These are phyloP conservation scores for Lichenothelia convexa DNA, from an alignment of 495 filamentous ascomycete genomes.

Conservation along the genomic window DNA sequence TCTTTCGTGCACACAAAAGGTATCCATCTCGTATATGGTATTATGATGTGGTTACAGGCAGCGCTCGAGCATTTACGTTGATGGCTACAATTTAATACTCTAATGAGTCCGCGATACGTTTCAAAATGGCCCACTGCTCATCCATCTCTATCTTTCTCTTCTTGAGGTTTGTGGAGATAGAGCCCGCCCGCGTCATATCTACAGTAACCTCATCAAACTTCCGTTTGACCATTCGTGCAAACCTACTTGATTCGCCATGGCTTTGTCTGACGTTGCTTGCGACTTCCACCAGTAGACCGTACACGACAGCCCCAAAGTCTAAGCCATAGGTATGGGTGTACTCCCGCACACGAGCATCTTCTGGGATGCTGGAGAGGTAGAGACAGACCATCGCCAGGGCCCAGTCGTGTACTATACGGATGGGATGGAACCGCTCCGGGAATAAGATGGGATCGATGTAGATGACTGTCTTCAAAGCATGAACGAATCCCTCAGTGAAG, in stretches of 20 bases:
- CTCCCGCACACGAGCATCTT: constrained; percentile 2
- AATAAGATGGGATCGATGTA: constrained; percentile 17
- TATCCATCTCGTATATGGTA: neutral
- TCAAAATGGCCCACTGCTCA: constrained; percentile 1
- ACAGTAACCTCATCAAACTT: constrained; percentile 7
- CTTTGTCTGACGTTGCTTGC: constrained; percentile 11
- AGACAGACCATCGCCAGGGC: constrained; percentile 16
- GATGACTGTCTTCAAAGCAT: constrained; percentile 13
- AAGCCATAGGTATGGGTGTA: constrained; percentile 6
- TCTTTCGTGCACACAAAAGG: neutral
- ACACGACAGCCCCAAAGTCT: constrained; percentile 15
- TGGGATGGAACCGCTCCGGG: constrained; percentile 17
- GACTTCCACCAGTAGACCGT: constrained; percentile 16
- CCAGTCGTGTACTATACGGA: constrained; percentile 20
- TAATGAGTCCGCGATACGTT: neutral
- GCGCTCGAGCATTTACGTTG: too few species aligned
- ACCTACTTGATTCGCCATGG: constrained; percentile 16
- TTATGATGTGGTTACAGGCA: neutral
- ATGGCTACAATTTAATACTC: too few species aligned
- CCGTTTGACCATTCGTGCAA: constrained; percentile 14
- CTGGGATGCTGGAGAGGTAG: constrained; percentile 10
- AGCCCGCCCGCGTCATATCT: constrained; percentile 3
- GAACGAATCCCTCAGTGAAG: constrained; percentile 6
- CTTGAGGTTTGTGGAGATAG: neutral
- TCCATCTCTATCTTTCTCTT: neutral